Evolutionary conservation across 73 alveolate genomes (phyloP).

Genomic region (Uronychia setigera): DNA sequence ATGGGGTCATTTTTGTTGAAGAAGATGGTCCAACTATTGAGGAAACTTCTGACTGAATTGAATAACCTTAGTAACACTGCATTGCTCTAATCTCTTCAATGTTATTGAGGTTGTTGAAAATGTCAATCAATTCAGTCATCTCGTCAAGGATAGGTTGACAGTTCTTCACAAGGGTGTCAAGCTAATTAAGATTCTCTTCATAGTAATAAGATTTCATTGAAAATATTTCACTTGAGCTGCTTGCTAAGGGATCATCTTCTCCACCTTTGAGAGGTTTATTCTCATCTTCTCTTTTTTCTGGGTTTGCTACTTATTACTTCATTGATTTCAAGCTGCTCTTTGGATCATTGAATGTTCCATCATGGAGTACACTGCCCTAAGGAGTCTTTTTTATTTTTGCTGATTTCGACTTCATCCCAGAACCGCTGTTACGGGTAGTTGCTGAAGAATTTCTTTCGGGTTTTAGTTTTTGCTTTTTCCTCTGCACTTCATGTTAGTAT

Average conservation of each 20-base stretch:
- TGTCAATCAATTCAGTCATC: constrained; percentile 5
- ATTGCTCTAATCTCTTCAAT: not conserved
- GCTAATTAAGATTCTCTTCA: constrained; percentile 44
- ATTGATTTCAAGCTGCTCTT: not conserved
- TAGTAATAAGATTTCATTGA: constrained; percentile 26
- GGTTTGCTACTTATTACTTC: not conserved
- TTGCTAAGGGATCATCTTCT: not conserved
- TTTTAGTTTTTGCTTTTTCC: not conserved
- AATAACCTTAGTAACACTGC: not conserved
- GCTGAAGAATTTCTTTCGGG: not conserved
- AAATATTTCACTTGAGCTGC: not conserved
- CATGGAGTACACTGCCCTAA: not conserved
- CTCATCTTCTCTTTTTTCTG: not conserved
- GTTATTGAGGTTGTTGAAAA: constrained; percentile 35
- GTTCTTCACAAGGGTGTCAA: constrained; percentile 27
- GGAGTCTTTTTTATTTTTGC: not conserved
- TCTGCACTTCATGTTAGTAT: not conserved
- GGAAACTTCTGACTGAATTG: not conserved
- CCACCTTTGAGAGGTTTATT: not conserved
- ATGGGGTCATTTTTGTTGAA: not conserved
- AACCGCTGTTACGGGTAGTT: not conserved
- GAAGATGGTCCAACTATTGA: not conserved
- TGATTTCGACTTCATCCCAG: not conserved
- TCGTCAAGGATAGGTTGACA: constrained; percentile 46
- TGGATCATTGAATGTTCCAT: not conserved